A percentile compares a stretch with the other conserved stretches of the same genome.
Evolutionary conservation across 805 yeast species (phyloP).

Genomic region (Lipomyces starkeyi): DNA sequence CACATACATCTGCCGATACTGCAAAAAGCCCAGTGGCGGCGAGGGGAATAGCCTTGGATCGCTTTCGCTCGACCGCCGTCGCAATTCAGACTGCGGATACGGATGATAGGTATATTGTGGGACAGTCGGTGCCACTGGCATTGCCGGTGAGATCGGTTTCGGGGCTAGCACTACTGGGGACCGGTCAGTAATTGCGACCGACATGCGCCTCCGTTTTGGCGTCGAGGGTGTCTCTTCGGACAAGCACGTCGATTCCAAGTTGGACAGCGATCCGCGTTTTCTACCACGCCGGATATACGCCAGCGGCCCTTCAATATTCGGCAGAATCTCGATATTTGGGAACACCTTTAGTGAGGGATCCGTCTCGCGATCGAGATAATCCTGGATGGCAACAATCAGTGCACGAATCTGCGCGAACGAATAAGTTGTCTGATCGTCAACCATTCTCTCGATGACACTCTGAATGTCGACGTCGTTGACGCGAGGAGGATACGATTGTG

Average conservation of each 20-base stretch:
- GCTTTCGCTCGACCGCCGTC: not conserved
- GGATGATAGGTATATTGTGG: not conserved
- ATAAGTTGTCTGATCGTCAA: not conserved
- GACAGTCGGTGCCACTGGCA: not conserved
- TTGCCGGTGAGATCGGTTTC: not conserved
- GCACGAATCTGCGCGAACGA: constrained; percentile 22
- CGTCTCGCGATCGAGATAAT: constrained; percentile 5
- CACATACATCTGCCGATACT: not conserved
- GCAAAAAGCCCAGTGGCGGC: not conserved
- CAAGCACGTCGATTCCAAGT: not conserved
- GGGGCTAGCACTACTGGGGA: not conserved
- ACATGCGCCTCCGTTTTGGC: not conserved
- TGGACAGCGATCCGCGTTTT: not conserved
- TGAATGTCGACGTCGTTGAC: constrained; percentile 5
- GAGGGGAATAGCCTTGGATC: not conserved
- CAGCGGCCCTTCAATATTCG: constrained; percentile 20
- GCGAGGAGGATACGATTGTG: constrained; percentile 1
- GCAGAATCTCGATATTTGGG: constrained; percentile 32
- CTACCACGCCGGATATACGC: constrained; percentile 16
- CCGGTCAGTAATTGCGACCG: not conserved
- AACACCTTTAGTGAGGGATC: constrained; percentile 17
- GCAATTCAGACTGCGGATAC: not conserved
- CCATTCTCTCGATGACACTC: not conserved
- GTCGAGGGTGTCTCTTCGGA: not conserved
- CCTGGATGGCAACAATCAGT: constrained; percentile 17